These are phyloP conservation scores for Trichoderma sp. DNA, from an alignment of 2,329 filamentous ascomycete genomes.

Conservation along the genomic window DNA sequence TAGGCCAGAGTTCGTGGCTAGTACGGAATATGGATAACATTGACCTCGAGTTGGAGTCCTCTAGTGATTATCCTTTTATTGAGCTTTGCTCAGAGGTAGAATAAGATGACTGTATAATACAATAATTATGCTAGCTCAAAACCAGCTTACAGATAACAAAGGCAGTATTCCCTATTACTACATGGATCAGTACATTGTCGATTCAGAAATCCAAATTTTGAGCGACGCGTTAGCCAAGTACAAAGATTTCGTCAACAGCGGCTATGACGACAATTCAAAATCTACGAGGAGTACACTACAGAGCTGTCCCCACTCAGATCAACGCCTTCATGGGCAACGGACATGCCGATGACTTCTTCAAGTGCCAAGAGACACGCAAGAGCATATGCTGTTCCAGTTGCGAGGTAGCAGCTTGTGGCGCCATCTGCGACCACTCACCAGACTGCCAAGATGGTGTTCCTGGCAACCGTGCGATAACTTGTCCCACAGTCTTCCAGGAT, in stretches of 20 bases:
- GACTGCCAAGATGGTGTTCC: conserved; percentile 19
- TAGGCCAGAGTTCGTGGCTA: conserved; percentile 4
- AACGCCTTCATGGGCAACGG: conserved; percentile 27
- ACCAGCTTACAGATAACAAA: conserved; percentile 24
- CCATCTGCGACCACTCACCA: conserved; percentile 18
- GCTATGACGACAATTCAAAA: conserved; percentile 31
- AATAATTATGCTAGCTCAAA: neutral
- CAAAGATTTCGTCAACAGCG: conserved; percentile 28
- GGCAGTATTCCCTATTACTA: conserved; percentile 28
- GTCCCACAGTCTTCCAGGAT: conserved; percentile 28
- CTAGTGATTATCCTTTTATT: neutral
- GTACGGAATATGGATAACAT: conserved; percentile 27
- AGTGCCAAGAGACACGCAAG: conserved; percentile 25
- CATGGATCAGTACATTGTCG: conserved; percentile 29
- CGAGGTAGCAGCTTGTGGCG: conserved; percentile 9
- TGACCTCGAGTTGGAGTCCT: conserved; percentile 17
- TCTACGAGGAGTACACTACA: conserved; percentile 27
- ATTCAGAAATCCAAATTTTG: conserved; percentile 27
- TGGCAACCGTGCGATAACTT: conserved; percentile 4
- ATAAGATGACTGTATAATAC: neutral
- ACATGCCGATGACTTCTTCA: conserved; percentile 28
- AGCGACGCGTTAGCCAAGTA: conserved; percentile 26
- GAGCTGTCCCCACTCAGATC: conserved; percentile 28
- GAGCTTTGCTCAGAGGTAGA: neutral
- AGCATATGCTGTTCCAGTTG: conserved; percentile 26